Percentiles rank a stretch among this genome's conserved stretches.
Evolutionary conservation across 1,139 yeast species (phyloP).

Genomic region (Zygotorulaspora mrakii): DNA sequence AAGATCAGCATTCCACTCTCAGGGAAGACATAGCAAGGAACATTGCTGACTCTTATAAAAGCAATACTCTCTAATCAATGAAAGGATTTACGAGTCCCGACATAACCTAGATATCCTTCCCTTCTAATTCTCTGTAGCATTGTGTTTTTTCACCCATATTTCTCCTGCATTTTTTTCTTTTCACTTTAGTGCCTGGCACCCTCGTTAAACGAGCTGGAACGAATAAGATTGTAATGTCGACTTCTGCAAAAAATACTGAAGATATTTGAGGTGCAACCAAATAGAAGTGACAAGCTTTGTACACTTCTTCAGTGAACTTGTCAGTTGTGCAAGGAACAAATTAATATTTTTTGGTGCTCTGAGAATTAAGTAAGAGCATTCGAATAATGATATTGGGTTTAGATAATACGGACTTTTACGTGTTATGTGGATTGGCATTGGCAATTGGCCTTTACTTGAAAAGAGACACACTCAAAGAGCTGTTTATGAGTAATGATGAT

Average conservation of each 20-base stretch:
- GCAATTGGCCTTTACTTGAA: constrained; percentile 66
- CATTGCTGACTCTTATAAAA: constrained; percentile 29
- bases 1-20: constrained; percentile 17
- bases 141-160: constrained; percentile 1
- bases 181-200: constrained; percentile 1
- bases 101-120: no score
- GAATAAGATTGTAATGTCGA: background rate
- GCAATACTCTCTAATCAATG: no score
- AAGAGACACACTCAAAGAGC: constrained; percentile 57
- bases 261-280: constrained; percentile 1
- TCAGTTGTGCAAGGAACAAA: no score
- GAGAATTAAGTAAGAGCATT: background rate
- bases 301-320: background rate
- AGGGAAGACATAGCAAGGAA: constrained; percentile 22
- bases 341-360: no score
- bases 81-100: no score
- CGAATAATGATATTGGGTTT: constrained; percentile 35
- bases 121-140: no score
- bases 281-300: background rate
- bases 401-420: constrained; percentile 69
- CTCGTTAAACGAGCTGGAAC: constrained; percentile 3
- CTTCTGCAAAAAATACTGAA: background rate
- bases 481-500: constrained; percentile 42
- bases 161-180: constrained; percentile 7
- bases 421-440: constrained; percentile 58